A percentile compares a stretch with the other conserved stretches of the same genome.
Evolutionary conservation across 495 filamentous ascomycete genomes (phyloP).

Genomic region (Tuber borchii): DNA sequence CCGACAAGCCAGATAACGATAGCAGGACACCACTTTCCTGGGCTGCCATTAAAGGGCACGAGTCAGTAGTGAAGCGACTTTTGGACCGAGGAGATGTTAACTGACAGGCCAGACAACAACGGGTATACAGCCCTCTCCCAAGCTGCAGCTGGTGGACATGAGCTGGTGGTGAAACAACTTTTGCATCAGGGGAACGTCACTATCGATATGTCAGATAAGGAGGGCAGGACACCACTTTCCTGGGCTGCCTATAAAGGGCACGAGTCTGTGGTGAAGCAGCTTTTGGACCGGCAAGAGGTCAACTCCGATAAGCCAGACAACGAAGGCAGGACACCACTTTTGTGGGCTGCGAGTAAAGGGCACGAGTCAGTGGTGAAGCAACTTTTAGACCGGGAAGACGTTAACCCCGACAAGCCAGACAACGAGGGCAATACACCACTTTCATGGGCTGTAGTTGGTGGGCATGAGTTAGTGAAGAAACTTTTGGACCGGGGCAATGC

Average conservation of each 20-base stretch:
- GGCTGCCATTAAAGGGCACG: background rate
- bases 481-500: conserved; percentile 14
- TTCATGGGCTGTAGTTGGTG: fast-evolving
- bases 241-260: background rate
- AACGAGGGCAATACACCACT: background rate
- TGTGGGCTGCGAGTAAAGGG: no score
- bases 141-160: no score
- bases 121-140: background rate
- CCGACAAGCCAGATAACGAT: no score
- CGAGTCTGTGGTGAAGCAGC: background rate
- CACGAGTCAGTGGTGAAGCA: background rate
- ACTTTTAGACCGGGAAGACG: background rate
- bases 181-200: no score
- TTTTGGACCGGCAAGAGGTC: background rate
- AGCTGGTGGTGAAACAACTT: no score
- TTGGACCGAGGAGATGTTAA: background rate
- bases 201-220: no score
- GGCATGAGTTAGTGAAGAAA: conserved; percentile 5
- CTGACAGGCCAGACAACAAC: background rate
- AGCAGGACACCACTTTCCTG: no score
- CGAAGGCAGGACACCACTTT: no score
- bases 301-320: background rate
- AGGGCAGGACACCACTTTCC: no score
- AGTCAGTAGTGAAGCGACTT: background rate
- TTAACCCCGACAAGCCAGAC: background rate